phyloP scores from a whole-genome alignment of 768 basidiomycete species.

The Termitomyces bulborhizus region DNA sequence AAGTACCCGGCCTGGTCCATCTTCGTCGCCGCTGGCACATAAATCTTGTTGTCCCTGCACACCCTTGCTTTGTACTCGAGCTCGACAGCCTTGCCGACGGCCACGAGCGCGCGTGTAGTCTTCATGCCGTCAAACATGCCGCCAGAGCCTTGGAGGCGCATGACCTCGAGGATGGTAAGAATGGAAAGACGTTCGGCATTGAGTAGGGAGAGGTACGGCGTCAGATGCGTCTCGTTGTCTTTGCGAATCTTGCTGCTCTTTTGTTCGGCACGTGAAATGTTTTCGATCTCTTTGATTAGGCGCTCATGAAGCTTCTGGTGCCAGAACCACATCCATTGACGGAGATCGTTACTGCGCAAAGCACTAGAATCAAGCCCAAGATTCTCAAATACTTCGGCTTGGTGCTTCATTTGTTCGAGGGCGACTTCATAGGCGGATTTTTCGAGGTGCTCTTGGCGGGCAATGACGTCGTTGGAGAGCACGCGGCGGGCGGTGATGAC shows the following conservation, averaged over 20 bases:
- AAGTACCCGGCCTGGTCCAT: slow-evolving; percentile 40
- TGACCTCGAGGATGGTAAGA: slow-evolving; percentile 83
- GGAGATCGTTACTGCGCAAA: slow-evolving; percentile 46
- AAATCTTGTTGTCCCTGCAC: slow-evolving; percentile 58
- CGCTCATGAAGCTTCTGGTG: slow-evolving; percentile 51
- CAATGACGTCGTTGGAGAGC: slow-evolving; percentile 57
- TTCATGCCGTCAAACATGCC: slow-evolving; percentile 87
- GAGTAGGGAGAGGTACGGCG: slow-evolving; percentile 72
- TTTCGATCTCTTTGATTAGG: slow-evolving; percentile 44
- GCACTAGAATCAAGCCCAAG: slow-evolving; percentile 46
- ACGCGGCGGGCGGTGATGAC: slow-evolving; percentile 59
- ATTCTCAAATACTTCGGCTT: slow-evolving; percentile 50
- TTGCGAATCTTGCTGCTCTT: neutral
- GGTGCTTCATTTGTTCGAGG: slow-evolving; percentile 58
- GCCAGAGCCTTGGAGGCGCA: slow-evolving; percentile 73
- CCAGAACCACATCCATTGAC: slow-evolving; percentile 87
- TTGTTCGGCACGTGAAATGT: slow-evolving; percentile 33
- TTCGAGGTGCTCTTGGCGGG: slow-evolving; percentile 79
- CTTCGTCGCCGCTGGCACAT: slow-evolving; percentile 30
- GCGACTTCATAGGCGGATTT: slow-evolving; percentile 84
- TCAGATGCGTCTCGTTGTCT: slow-evolving; percentile 22
- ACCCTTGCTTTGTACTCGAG: slow-evolving; percentile 85
- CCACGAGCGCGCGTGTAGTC: slow-evolving; percentile 72
- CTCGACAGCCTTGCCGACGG: slow-evolving; percentile 82
- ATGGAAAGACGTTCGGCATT: slow-evolving; percentile 76